A percentile compares a stretch with the other conserved stretches of the same genome.
These are phyloP conservation scores for Apiospora malaysiana DNA, from an alignment of 2,329 filamentous ascomycete genomes.

Conservation along the genomic window DNA sequence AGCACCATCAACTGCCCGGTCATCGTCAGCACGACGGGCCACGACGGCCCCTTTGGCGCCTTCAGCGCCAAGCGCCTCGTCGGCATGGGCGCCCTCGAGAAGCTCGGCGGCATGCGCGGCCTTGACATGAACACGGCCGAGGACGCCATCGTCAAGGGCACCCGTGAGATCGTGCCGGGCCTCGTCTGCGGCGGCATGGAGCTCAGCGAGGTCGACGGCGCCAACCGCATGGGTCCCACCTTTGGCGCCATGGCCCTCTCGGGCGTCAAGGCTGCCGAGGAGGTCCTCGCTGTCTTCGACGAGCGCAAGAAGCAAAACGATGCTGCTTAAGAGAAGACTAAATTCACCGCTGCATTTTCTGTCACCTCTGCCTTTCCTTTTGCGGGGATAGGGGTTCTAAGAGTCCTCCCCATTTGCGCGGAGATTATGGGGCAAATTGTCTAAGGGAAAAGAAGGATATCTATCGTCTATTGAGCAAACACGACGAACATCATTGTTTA, in stretches of 20 bases:
- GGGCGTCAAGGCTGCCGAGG: slow-evolving; percentile 91
- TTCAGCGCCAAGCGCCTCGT: slow-evolving; percentile 92
- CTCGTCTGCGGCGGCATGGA: slow-evolving; percentile 97
- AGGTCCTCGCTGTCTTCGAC: slow-evolving; percentile 79
- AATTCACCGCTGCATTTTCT: neutral
- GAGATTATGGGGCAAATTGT: neutral
- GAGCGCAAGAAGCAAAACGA: slow-evolving; percentile 79
- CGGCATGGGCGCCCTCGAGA: slow-evolving; percentile 82
- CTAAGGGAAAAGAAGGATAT: neutral
- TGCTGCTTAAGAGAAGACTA: slow-evolving; percentile 48
- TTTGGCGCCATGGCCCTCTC: slow-evolving; percentile 77
- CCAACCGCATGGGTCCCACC: slow-evolving; percentile 80
- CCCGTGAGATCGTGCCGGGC: slow-evolving; percentile 84
- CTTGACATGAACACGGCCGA: slow-evolving; percentile 92
- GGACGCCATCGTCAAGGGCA: slow-evolving; percentile 92
- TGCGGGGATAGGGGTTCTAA: too few species aligned
- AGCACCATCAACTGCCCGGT: slow-evolving; percentile 95
- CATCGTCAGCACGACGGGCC: slow-evolving; percentile 87
- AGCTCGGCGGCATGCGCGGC: slow-evolving; percentile 89
- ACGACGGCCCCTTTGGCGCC: slow-evolving; percentile 89
- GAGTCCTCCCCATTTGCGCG: neutral
- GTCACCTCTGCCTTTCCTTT: neutral
- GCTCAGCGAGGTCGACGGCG: slow-evolving; percentile 86
- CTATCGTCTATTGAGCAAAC: neutral
- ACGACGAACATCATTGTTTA: neutral